phyloP scores from a whole-genome alignment of 2,329 filamentous ascomycete species.

The Exutisphaerella laricina region DNA sequence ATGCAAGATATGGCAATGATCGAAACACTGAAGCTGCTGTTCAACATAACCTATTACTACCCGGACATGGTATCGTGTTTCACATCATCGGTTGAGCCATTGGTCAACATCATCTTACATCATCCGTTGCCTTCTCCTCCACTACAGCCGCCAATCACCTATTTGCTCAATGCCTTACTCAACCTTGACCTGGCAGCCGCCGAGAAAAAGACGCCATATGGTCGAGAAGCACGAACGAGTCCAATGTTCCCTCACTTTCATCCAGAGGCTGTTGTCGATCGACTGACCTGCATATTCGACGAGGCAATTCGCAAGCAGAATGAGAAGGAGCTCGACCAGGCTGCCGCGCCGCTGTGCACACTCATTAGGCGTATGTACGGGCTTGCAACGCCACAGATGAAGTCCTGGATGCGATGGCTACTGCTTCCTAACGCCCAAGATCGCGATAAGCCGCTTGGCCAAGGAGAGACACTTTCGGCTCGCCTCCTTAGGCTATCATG shows the following conservation, averaged over 20 bases:
- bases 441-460: conserved; percentile 69
- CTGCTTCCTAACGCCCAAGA: conserved; percentile 75
- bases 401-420: conserved; percentile 56
- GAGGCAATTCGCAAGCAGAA: conserved; percentile 58
- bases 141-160: conserved; percentile 64
- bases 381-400: conserved; percentile 61
- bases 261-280: conserved; percentile 55
- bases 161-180: conserved; percentile 72
- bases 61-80: conserved; percentile 59
- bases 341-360: conserved; percentile 53
- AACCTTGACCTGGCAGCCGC: conserved; percentile 62
- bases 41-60: conserved; percentile 77
- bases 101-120: conserved; percentile 63
- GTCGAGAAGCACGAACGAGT: conserved; percentile 30
- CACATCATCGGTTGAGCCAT: conserved; percentile 59
- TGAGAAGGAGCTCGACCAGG: conserved; percentile 65
- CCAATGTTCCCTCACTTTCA: conserved; percentile 62
- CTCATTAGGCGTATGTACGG: conserved; percentile 68
- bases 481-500: conserved; percentile 72
- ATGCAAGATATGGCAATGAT: conserved; percentile 75
- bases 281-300: conserved; percentile 65
- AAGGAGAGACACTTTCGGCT: conserved; percentile 66
- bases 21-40: conserved; percentile 82
- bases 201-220: conserved; percentile 20
- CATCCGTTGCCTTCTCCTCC: conserved; percentile 59